Evolutionary conservation across 352 stramenopile genomes (phyloP), one percentile per base, ranked within the genome.

Genomic region (Pythium monospermum): DNA sequence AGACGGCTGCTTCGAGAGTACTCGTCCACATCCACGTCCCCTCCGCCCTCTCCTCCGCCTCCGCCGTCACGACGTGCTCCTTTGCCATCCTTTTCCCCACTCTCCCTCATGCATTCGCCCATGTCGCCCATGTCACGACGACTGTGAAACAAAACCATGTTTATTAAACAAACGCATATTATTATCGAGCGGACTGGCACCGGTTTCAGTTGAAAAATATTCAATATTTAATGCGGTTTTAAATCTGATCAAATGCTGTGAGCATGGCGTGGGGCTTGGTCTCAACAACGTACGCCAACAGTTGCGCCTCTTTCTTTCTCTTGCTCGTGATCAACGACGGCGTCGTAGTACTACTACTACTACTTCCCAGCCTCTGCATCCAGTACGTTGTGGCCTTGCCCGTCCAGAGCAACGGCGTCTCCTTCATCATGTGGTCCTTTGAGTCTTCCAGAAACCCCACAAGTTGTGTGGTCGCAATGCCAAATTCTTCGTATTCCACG

Each of bases 401-500:
- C 26, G 37, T 38, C 10, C 58, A 10, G 15, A 56, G 19, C n/a
- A 55, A 7, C 2, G 40, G n/a, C n/a, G n/a, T n/a, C n/a, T n/a
- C n/a, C n/a, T n/a, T n/a, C n/a, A 43, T 13, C 57, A 25, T 19
- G 18, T n/a, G 16, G 11, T 16, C 8, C 30, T 5, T 1, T 8
- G 2, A 18, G 8, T 33, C 16, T 28, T 63, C 22, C 0, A 60
- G 33, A 22, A 57, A 49, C 0, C n/a, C 15, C 6, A 70, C 50
- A 16, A 73, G 47, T 22, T 71, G 42, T 15, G 54, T 64, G 1
- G 78, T 80, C n/a, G 61, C 73, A 8, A 23, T 36, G 31, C 65
- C 66, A 33, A 85, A 87, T 16, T 78, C 72, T 15, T 53, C 53
- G 15, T 65, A 87, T 45, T 89, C 78, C 13, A 86, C 64, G 10